A percentile compares a stretch with the other conserved stretches of the same genome.
Conservation (phyloP, 108 stramenopile genomes). For the Stephanodiscus triporus region DNA sequence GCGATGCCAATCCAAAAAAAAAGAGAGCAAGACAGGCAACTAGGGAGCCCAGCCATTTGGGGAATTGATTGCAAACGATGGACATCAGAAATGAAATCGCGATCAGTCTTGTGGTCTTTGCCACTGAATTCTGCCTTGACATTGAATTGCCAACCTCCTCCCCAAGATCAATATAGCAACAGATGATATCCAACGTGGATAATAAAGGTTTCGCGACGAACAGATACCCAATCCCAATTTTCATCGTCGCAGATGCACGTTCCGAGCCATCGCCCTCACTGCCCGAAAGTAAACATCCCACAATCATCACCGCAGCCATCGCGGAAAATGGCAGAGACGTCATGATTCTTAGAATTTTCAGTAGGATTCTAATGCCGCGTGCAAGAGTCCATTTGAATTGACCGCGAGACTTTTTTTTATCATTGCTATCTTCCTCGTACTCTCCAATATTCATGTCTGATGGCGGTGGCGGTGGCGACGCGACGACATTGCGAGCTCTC, state of each 20-base stretch:
- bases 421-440: conserved; percentile 12
- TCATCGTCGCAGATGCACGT: conserved; percentile 14
- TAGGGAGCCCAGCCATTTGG: conserved; percentile 35
- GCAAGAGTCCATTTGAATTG: conserved; percentile 5
- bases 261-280: not conserved
- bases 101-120: conserved; percentile 28
- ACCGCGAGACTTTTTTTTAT: conserved; percentile 8
- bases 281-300: conserved; percentile 1
- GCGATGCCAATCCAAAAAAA: conserved; percentile 43
- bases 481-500: conserved; percentile 1
- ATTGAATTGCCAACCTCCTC: not conserved
- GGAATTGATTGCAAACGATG: conserved; percentile 41
- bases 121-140: not conserved
- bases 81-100: conserved; percentile 36
- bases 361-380: not conserved
- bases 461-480: conserved; percentile 3
- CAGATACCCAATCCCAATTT: conserved; percentile 29
- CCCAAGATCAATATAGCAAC: not conserved
- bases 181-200: conserved; percentile 18
- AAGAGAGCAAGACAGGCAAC: conserved; percentile 36
- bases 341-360: not conserved
- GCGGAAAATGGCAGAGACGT: not conserved
- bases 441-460: conserved; percentile 13
- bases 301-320: not conserved
- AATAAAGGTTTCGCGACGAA: conserved; percentile 33